Conservation (phyloP, 2,329 filamentous ascomycete genomes). For the Acarospora socialis region DNA sequence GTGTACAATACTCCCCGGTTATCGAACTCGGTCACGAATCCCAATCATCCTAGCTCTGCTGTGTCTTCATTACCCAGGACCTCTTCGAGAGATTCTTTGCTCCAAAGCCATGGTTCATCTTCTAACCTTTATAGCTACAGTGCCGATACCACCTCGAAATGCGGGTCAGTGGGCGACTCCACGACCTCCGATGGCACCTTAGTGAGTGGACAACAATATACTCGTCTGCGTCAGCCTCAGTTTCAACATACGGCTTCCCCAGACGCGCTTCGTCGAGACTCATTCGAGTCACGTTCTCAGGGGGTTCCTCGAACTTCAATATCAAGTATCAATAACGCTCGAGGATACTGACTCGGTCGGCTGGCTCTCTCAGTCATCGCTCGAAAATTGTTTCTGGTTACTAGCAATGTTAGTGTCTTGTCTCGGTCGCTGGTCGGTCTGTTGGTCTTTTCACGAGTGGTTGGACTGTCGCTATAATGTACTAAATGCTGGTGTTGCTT, state of each 20-base stretch:
- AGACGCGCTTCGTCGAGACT: conserved; percentile 11
- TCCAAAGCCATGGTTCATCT: conserved; percentile 20
- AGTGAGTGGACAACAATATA: conserved; percentile 28
- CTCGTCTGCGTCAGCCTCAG: conserved; percentile 16
- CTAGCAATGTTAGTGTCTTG: no score
- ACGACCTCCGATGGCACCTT: conserved; percentile 20
- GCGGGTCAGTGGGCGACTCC: conserved; percentile 16
- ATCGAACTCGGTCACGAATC: conserved; percentile 7
- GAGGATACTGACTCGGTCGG: background rate
- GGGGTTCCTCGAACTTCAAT: conserved; percentile 1
- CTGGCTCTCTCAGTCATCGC: background rate
- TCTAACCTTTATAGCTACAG: conserved; percentile 28
- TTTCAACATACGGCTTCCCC: conserved; percentile 11
- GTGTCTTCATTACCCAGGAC: conserved; percentile 10
- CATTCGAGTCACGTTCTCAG: conserved; percentile 9
- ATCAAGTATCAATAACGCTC: background rate
- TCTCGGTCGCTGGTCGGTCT: no score
- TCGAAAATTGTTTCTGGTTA: background rate
- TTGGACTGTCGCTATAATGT: no score
- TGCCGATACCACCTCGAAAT: conserved; percentile 20
- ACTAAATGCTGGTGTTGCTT: no score
- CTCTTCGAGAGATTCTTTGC: conserved; percentile 15
- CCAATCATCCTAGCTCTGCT: conserved; percentile 15
- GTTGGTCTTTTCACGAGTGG: no score
- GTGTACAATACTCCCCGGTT: background rate